Base-by-base conservation (phyloP, 1,284 basidiomycete genomes). In the Leucocoprinus gongylophorus region DNA sequence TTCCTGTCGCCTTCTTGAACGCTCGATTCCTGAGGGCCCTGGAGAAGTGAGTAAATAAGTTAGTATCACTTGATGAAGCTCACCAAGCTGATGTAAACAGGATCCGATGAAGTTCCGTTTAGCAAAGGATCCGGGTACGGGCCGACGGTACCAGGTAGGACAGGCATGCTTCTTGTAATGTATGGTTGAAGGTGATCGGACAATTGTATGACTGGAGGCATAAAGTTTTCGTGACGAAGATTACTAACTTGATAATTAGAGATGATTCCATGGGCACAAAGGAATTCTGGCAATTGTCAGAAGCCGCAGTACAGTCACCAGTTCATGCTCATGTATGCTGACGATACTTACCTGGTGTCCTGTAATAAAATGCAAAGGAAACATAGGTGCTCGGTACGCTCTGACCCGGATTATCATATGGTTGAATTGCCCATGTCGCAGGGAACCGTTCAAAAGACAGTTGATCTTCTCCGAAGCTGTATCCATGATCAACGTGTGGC, bases 341-440 rank as follows among this genome's bases (percentile, higher is more conserved):
- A 15, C 45, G 46, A 12, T 33, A 59, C 67, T 40, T 56, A 80
- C 81, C 78, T 50, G 59, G 63, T 32, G 75, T 70, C 30, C 80
- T 69, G 62, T 85, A 85, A 40, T 79, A 66, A 54, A 78, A 85
- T 2, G 76, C 67, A 58, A 85, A 85, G 5, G 78, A 76, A 20
- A 84, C 79, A 48, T 74, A 76, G 15, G 78, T 74, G 15, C 66
- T 63, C n/a, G 71, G 70, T 43, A 57, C 62, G 35, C 59, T 67
- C 26, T 60, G 55, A 46, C 59, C 60, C 13, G 63, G 57, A 37
- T 65, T 64, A 38, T 75, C 72, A 53, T 75, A 69, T 0, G 77
- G 69, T 52, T 69, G 66, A 3, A 79, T 70, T 6, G 63, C 61
- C 79, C 78, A 83, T 3, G 83, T 85, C 20, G 64, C 62, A 6